Evolutionary conservation across 768 basidiomycete genomes (phyloP).

Genomic region (Kwoniella botswanensis): DNA sequence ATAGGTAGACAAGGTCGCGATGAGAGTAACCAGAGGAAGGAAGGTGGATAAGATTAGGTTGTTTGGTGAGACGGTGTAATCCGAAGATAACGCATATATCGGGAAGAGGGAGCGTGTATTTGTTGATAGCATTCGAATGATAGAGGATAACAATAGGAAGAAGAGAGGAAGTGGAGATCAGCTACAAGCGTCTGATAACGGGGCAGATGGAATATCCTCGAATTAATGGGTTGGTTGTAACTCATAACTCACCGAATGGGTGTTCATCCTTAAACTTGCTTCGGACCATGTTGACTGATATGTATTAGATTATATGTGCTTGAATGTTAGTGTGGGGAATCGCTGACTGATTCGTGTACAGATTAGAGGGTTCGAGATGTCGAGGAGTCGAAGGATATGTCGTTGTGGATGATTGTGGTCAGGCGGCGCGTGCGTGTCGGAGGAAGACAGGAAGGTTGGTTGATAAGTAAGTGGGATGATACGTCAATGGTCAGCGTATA

Average conservation of each 20-base stretch:
- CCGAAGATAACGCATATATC: background rate
- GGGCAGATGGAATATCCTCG: no score
- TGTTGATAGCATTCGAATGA: no score
- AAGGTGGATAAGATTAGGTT: background rate
- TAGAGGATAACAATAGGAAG: no score
- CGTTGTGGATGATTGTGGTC: background rate
- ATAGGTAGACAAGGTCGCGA: no score
- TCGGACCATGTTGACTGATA: slow-evolving; percentile 53
- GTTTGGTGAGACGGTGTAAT: background rate
- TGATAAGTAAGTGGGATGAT: slow-evolving; percentile 7
- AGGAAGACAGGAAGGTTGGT: slow-evolving; percentile 4
- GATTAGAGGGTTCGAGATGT: background rate
- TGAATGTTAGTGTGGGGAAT: background rate
- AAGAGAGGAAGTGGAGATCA: background rate
- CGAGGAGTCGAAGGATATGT: background rate
- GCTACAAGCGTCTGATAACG: background rate
- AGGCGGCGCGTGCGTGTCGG: slow-evolving; percentile 21
- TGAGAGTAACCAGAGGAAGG: background rate
- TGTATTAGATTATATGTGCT: background rate
- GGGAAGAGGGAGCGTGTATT: background rate
- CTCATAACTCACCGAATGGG: slow-evolving; percentile 77
- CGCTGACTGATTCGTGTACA: background rate
- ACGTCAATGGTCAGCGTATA: background rate
- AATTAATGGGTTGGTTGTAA: no score
- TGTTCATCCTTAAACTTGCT: slow-evolving; percentile 79